These are phyloP conservation scores for Pythium rishiriense DNA, from an alignment of 352 stramenopile species.

Conservation along the genomic window DNA sequence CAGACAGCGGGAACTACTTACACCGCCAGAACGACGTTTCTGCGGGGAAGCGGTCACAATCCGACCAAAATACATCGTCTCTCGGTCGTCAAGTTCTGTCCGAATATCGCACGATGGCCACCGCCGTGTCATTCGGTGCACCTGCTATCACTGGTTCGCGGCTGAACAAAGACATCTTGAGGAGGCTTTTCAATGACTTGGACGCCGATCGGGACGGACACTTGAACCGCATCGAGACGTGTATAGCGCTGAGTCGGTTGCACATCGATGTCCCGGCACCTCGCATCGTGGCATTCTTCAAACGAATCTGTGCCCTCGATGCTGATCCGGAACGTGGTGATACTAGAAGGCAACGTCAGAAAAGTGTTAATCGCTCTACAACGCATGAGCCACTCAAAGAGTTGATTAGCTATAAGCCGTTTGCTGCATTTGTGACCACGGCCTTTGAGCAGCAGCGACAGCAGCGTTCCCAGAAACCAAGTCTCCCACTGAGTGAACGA, in stretches of 20 bases:
- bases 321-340: background rate
- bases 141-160: constrained; percentile 17
- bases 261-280: constrained; percentile 58
- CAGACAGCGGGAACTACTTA: background rate
- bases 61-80: constrained; percentile 37
- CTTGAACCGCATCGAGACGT: constrained; percentile 73
- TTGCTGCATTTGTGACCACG: constrained; percentile 67
- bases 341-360: background rate
- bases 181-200: constrained; percentile 78
- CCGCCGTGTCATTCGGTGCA: constrained; percentile 55
- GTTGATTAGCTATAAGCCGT: constrained; percentile 80
- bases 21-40: too few relatives aligned
- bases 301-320: constrained; percentile 34
- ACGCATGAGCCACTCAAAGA: constrained; percentile 40
- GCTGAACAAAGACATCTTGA: constrained; percentile 59
- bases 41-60: background rate
- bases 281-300: constrained; percentile 73
- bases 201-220: constrained; percentile 66
- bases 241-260: constrained; percentile 69
- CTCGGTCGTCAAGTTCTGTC: constrained; percentile 70
- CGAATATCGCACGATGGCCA: constrained; percentile 67
- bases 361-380: constrained; percentile 6
- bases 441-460: constrained; percentile 36
- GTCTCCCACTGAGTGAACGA: background rate
- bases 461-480: background rate